Evolutionary conservation across 2,329 filamentous ascomycete species (phyloP).

Genomic region (Pseudophaeomoniella oleicola): DNA sequence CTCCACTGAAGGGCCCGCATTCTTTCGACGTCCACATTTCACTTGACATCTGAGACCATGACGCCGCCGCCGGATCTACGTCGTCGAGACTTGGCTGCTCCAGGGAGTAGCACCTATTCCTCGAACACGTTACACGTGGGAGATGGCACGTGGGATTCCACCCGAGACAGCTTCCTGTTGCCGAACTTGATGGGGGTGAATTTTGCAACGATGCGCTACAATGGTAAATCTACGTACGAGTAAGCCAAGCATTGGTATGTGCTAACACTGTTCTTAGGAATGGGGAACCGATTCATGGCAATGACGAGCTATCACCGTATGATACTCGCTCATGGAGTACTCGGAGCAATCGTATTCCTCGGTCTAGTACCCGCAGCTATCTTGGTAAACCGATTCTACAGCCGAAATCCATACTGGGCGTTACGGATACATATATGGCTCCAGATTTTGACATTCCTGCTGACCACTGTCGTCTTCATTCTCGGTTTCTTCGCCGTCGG

Average conservation of each 20-base stretch:
- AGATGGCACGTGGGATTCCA: constrained; percentile 51
- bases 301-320: constrained; percentile 43
- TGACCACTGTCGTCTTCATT: constrained; percentile 47
- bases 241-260: neutral
- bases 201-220: constrained; percentile 53
- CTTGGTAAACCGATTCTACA: constrained; percentile 46
- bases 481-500: constrained; percentile 52
- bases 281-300: constrained; percentile 51
- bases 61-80: constrained; percentile 25
- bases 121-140: constrained; percentile 49
- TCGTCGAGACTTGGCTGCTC: no score
- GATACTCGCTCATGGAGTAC: constrained; percentile 44
- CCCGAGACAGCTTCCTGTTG: constrained; percentile 47
- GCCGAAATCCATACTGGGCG: constrained; percentile 38
- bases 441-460: constrained; percentile 44
- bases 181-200: constrained; percentile 51
- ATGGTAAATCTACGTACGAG: constrained; percentile 32
- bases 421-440: constrained; percentile 49
- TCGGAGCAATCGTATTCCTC: constrained; percentile 47
- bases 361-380: constrained; percentile 45
- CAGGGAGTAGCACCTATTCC: constrained; percentile 47
- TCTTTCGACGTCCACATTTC: neutral
- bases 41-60: constrained; percentile 13
- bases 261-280: constrained; percentile 32
- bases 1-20: neutral